Conservation (phyloP, 2,329 filamentous ascomycete species). For the Tolypocladium tropicale region DNA sequence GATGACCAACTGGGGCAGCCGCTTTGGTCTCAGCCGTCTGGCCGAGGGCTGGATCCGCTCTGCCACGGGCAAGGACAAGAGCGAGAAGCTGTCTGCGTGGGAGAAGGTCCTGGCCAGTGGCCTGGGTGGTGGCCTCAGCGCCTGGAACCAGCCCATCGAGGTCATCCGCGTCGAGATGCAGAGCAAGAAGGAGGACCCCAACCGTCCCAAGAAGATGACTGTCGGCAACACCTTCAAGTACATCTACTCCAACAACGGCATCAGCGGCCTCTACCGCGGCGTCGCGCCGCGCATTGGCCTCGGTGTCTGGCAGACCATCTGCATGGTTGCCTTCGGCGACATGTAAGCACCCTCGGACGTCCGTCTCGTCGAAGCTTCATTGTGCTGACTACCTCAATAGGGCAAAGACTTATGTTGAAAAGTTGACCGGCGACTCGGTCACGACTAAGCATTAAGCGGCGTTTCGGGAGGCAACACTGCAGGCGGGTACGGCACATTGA, state of each 20-base stretch:
- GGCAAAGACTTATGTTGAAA: conserved; percentile 58
- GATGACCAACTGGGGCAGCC: conserved; percentile 98
- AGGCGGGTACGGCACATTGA: background rate
- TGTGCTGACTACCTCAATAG: conserved; percentile 27
- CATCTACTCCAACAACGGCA: conserved; percentile 81
- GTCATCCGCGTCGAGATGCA: conserved; percentile 99
- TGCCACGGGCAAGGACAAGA: conserved; percentile 66
- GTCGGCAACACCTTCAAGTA: conserved; percentile 78
- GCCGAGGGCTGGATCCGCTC: conserved; percentile 82
- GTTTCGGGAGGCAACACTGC: conserved; percentile 9
- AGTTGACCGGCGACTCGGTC: conserved; percentile 52
- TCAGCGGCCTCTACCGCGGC: conserved; percentile 91
- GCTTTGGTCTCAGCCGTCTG: conserved; percentile 87
- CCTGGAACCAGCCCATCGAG: conserved; percentile 99
- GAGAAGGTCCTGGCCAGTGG: conserved; percentile 88
- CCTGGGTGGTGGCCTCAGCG: conserved; percentile 85
- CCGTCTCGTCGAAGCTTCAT: conserved; percentile 3
- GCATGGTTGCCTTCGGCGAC: conserved; percentile 98
- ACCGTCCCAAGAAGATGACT: conserved; percentile 98
- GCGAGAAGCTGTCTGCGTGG: conserved; percentile 62
- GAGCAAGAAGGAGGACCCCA: conserved; percentile 95
- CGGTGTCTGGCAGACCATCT: conserved; percentile 97
- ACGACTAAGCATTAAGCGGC: conserved; percentile 56
- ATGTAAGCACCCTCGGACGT: conserved; percentile 52
- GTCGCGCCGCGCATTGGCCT: conserved; percentile 90